Evolutionary conservation across 108 stramenopile genomes (phyloP).

Genomic region (Fragilaria radians): DNA sequence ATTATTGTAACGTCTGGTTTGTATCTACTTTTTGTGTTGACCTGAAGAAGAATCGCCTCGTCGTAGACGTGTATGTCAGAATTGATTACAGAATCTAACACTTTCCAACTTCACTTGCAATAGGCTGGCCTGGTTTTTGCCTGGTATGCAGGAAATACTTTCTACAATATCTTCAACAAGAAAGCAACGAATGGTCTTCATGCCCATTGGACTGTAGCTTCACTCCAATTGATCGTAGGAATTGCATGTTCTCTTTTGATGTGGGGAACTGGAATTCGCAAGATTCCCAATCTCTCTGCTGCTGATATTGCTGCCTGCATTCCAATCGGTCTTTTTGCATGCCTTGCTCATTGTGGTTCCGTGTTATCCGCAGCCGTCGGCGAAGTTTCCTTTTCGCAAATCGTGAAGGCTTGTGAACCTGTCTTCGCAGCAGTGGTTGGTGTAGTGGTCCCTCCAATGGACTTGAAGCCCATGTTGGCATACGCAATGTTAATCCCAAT

Average conservation of each 20-base stretch:
- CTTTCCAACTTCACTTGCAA: too few relatives aligned
- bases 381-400: constrained; percentile 94
- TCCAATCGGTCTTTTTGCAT: constrained; percentile 77
- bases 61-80: too few relatives aligned
- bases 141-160: constrained; percentile 86
- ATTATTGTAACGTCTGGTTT: neutral
- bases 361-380: constrained; percentile 90
- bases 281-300: constrained; percentile 63
- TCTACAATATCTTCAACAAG: constrained; percentile 88
- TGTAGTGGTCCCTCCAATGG: constrained; percentile 70
- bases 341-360: constrained; percentile 68
- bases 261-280: constrained; percentile 76
- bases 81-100: too few relatives aligned
- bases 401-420: constrained; percentile 96
- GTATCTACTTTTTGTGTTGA: constrained; percentile 14
- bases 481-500: constrained; percentile 89
- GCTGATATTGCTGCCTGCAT: constrained; percentile 68
- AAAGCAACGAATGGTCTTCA: constrained; percentile 81
- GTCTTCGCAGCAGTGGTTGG: constrained; percentile 90
- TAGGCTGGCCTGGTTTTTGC: constrained; percentile 63
- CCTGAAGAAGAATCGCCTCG: constrained; percentile 4
- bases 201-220: constrained; percentile 84
- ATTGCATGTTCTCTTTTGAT: constrained; percentile 60
- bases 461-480: constrained; percentile 78
- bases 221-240: constrained; percentile 70